Conservation (phyloP, 2,329 filamentous ascomycete genomes). For the Pyricularia grisea region DNA sequence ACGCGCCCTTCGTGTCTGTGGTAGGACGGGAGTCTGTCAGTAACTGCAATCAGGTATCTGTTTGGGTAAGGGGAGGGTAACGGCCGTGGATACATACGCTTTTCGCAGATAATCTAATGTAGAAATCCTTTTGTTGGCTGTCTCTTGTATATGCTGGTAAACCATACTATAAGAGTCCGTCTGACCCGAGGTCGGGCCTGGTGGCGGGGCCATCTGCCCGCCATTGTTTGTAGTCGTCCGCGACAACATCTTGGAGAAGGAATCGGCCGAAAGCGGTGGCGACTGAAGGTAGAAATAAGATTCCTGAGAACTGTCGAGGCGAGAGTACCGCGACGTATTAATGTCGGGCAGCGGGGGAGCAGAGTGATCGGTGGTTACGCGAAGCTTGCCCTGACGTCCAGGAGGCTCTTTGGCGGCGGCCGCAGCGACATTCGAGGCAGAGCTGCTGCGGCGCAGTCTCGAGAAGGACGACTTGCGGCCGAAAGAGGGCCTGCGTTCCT, state of each 20-base stretch:
- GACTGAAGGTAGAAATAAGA: conserved; percentile 16
- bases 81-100: conserved; percentile 50
- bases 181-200: conserved; percentile 20
- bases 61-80: neutral
- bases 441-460: conserved; percentile 24
- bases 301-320: conserved; percentile 6
- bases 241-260: conserved; percentile 33
- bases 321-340: neutral
- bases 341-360: conserved; percentile 45
- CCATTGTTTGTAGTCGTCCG: conserved; percentile 26
- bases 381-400: conserved; percentile 16
- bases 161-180: conserved; percentile 36
- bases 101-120: conserved; percentile 89
- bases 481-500: conserved; percentile 44
- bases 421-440: conserved; percentile 22
- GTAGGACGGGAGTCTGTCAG: neutral
- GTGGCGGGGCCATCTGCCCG: conserved; percentile 19
- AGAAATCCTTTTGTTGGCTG: conserved; percentile 84
- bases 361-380: conserved; percentile 33
- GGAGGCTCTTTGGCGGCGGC: conserved; percentile 5
- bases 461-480: conserved; percentile 44
- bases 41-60: neutral
- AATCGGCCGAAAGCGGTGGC: conserved; percentile 25
- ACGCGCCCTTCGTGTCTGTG: conserved; percentile 81
- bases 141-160: conserved; percentile 66